Base-by-base conservation (phyloP, 208 protist genomes). In the Baffinella frigidus region DNA sequence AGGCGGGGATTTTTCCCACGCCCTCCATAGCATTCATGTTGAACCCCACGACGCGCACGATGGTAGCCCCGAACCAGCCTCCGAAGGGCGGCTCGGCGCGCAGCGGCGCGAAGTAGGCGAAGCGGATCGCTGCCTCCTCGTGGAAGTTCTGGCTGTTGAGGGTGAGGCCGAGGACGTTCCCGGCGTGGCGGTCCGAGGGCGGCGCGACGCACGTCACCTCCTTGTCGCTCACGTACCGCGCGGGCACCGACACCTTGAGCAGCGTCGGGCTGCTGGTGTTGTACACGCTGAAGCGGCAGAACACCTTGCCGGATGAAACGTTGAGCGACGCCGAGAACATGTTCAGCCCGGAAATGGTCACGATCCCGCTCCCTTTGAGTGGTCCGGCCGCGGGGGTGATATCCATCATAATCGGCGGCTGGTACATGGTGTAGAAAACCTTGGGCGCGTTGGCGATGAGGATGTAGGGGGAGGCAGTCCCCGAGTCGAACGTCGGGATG, bases 111-210 rank as follows among this genome's bases (percentile, higher is more conserved):
- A 87, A 87, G 50, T 61, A 87, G 30, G 77, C 14, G 38, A 68
- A 87, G 17, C 39, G 45, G 77, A 87, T 43, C 3, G n/a, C 10
- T 27, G 50, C n/a, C n/a, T 87, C 10, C 5, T 10, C 39, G 33
- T 68, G n/a, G 38, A 87, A 87, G 30, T 87, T 67, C 50, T 87
- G 77, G 27, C n/a, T 10, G 77, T 87, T 87, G 77, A 87, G 39
- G 27, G 77, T 39, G 1, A 87, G 36, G 11, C 77, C 77, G 7
- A 87, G 0, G 14, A 2, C 50, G 14, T n/a, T 35, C 17, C 20
- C 27, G 3, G 39, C 20, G 10, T 30, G 14, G 0, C 33, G 41
- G 14, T 45, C 33, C 30, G 77, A 41, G 14, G 27, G 33, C 2
- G 77, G 77, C 20, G 77, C 39, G 30, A 36, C 50, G 24, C 77